Evolutionary conservation across 2,329 filamentous ascomycete genomes (phyloP).

Genomic region (Epichloe elymi): DNA sequence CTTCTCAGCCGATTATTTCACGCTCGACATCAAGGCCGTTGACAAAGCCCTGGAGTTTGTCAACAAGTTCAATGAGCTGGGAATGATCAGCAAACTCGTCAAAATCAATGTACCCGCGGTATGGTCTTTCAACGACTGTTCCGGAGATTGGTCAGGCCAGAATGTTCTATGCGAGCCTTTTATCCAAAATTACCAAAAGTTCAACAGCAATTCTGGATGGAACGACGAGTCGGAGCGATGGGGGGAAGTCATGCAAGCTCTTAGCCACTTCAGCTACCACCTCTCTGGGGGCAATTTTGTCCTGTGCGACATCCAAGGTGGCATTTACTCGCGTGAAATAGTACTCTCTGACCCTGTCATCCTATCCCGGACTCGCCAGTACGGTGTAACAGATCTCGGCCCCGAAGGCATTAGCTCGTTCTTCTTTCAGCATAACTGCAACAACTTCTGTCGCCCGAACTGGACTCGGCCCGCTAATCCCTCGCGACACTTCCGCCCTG

Average conservation of each 20-base stretch:
- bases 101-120: constrained; percentile 23
- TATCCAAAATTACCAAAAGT: constrained; percentile 29
- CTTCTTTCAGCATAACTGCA: constrained; percentile 24
- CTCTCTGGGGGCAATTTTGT: constrained; percentile 22
- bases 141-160: constrained; percentile 7
- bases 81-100: constrained; percentile 18
- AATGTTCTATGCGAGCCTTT: constrained; percentile 22
- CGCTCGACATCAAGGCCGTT: constrained; percentile 23
- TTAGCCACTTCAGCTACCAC: constrained; percentile 32
- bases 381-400: constrained; percentile 26
- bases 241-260: constrained; percentile 25
- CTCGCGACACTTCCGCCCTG: constrained; percentile 1
- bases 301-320: constrained; percentile 30
- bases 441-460: constrained; percentile 15
- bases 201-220: constrained; percentile 32
- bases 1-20: constrained; percentile 21
- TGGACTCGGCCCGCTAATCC: constrained; percentile 6
- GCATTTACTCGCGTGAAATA: constrained; percentile 21
- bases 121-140: constrained; percentile 13
- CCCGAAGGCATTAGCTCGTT: constrained; percentile 25
- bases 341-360: constrained; percentile 29
- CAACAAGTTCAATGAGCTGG: constrained; percentile 21
- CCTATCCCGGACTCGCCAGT: constrained; percentile 22
- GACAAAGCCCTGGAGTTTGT: constrained; percentile 22
- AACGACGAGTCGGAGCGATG: constrained; percentile 15